A percentile compares a stretch with the other conserved stretches of the same genome.
These are phyloP conservation scores for Cordyceps cateniannulata DNA, from an alignment of 2,329 filamentous ascomycete species.

Conservation along the genomic window DNA sequence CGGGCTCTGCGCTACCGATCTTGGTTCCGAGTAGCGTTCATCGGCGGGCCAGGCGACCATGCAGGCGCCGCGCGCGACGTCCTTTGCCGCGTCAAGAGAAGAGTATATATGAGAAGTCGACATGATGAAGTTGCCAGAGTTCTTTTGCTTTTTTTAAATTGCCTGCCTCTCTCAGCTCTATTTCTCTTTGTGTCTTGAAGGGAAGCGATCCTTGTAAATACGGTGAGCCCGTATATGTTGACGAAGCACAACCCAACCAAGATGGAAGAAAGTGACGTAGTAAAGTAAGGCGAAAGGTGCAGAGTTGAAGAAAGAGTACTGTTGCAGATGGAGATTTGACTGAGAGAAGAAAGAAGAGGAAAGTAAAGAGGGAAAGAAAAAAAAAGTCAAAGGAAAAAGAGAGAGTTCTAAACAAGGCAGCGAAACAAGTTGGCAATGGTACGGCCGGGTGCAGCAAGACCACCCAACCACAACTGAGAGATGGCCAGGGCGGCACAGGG, in stretches of 20 bases:
- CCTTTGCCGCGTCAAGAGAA: conserved; percentile 20
- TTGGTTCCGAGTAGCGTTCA: conserved; percentile 17
- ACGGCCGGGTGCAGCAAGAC: neutral
- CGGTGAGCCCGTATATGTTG: too few relatives aligned
- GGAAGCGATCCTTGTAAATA: too few relatives aligned
- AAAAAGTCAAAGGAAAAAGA: neutral
- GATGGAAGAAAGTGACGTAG: too few relatives aligned
- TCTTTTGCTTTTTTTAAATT: neutral
- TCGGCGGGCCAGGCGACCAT: conserved; percentile 24
- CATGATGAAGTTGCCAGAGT: neutral
- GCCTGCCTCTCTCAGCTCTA: too few relatives aligned
- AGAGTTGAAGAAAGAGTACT: too few relatives aligned
- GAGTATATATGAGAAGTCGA: conserved; percentile 16
- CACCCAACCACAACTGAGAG: neutral
- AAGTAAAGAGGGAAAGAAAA: neutral
- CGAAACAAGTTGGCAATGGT: neutral
- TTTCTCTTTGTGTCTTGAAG: too few relatives aligned
- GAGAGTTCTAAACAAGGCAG: neutral
- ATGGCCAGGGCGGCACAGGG: neutral
- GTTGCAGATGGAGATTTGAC: neutral
- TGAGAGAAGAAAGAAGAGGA: neutral
- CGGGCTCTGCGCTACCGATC: neutral
- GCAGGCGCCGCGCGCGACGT: conserved; percentile 19
- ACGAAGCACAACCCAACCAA: too few relatives aligned
- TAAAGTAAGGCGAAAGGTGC: too few relatives aligned